Evolutionary conservation across 345 rosid species (phyloP).

Genomic region (Brassica cretica): DNA sequence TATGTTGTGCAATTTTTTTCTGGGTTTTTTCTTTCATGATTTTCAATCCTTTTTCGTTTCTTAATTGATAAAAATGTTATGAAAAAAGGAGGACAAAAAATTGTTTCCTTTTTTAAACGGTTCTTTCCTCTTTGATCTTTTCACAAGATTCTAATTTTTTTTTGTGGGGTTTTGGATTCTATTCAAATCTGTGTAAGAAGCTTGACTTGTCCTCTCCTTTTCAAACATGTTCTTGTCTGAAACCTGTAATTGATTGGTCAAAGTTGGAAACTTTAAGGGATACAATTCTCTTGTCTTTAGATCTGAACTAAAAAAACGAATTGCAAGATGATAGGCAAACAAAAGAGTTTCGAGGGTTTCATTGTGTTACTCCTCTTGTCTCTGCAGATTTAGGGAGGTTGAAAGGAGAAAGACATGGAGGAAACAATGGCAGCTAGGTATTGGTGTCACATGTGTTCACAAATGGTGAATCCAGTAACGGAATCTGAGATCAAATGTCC

Average conservation of each 20-base stretch:
- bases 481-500: constrained; percentile 90
- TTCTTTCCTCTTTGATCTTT: constrained; percentile 21
- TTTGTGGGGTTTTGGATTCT: constrained; percentile 26
- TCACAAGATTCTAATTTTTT: constrained; percentile 22
- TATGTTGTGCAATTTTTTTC: not conserved
- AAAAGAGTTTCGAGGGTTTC: not conserved
- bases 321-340: not conserved
- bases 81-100: not conserved
- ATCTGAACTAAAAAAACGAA: constrained; percentile 10
- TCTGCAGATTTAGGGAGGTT: constrained; percentile 19
- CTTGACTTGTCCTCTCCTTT: not conserved
- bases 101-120: not conserved
- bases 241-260: constrained; percentile 19
- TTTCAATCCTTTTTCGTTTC: not conserved
- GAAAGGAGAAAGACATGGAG: constrained; percentile 48
- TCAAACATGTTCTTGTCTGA: constrained; percentile 28
- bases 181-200: constrained; percentile 1
- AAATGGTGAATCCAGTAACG: constrained; percentile 61
- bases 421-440: constrained; percentile 50
- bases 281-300: constrained; percentile 17
- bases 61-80: not conserved
- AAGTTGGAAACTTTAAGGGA: not conserved
- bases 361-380: constrained; percentile 8
- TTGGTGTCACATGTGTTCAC: constrained; percentile 80
- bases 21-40: constrained; percentile 13